A percentile compares a stretch with the other conserved stretches of the same genome.
Conservation (phyloP, 2,329 filamentous ascomycete genomes). For the Colletotrichum plurivorum region DNA sequence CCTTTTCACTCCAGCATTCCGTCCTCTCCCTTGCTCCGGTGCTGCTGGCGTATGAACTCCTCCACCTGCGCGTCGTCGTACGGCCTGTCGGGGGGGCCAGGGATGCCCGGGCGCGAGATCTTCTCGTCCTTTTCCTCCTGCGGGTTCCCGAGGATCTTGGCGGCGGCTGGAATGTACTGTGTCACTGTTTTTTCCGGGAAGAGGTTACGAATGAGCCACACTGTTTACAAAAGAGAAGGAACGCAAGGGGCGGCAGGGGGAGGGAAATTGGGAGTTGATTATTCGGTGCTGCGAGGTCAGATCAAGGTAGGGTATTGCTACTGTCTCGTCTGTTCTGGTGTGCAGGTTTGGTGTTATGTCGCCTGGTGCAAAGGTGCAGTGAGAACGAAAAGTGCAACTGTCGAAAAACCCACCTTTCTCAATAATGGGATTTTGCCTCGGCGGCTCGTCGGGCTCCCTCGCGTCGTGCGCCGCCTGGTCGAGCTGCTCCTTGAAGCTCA, state of each 20-base stretch:
- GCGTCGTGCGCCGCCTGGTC: constrained; percentile 57
- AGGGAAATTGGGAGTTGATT: not conserved
- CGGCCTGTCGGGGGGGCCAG: constrained; percentile 59
- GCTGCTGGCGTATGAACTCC: constrained; percentile 67
- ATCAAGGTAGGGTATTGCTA: not conserved
- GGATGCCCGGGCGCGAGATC: constrained; percentile 44
- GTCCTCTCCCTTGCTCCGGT: constrained; percentile 59
- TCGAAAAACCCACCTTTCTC: constrained; percentile 57
- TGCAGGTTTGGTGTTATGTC: too few relatives aligned
- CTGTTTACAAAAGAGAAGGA: constrained; percentile 5
- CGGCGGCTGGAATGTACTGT: constrained; percentile 59
- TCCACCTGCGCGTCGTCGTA: constrained; percentile 64
- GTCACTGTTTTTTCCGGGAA: constrained; percentile 49
- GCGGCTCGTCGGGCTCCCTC: constrained; percentile 45
- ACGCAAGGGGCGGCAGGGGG: not conserved
- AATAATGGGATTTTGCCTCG: constrained; percentile 52
- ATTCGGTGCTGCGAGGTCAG: not conserved
- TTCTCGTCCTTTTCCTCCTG: constrained; percentile 45
- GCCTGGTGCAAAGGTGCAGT: not conserved
- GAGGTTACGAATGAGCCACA: constrained; percentile 27
- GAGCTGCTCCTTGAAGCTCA: constrained; percentile 60
- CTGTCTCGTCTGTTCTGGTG: not conserved
- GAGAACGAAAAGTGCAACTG: not conserved
- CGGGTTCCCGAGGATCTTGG: constrained; percentile 56
- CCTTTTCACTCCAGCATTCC: constrained; percentile 43